Evolutionary conservation across 2,329 filamentous ascomycete species (phyloP).

Genomic region (Furcasterigmium sp.): DNA sequence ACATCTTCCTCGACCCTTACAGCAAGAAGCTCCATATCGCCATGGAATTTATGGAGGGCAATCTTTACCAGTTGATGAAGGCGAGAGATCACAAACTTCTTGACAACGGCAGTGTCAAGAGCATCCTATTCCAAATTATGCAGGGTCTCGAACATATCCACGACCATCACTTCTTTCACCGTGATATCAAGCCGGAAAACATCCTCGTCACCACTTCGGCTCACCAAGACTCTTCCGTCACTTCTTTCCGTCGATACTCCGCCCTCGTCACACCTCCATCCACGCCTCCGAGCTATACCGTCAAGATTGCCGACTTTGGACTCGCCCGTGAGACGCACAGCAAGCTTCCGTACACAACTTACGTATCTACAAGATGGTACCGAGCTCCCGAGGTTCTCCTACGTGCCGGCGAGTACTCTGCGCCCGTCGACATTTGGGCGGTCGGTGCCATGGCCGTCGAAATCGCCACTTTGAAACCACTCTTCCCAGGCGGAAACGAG

Average conservation of each 20-base stretch:
- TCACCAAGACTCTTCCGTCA: conserved; percentile 70
- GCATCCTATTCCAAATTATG: conserved; percentile 95
- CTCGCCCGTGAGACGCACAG: conserved; percentile 96
- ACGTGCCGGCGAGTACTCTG: conserved; percentile 92
- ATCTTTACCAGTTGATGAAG: conserved; percentile 98
- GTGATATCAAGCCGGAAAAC: conserved; percentile 98
- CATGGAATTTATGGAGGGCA: conserved; percentile 99
- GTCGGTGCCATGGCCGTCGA: conserved; percentile 98
- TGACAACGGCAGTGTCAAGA: conserved; percentile 90
- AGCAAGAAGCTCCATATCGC: conserved; percentile 95
- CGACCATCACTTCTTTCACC: conserved; percentile 94
- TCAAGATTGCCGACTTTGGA: conserved; percentile 98
- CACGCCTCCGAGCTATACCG: conserved; percentile 87
- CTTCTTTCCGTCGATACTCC: conserved; percentile 85
- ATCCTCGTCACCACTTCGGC: conserved; percentile 92
- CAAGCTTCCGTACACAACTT: conserved; percentile 93
- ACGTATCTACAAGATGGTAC: conserved; percentile 98
- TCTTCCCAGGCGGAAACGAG: conserved; percentile 97
- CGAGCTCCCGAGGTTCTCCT: conserved; percentile 91
- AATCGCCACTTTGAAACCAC: conserved; percentile 89
- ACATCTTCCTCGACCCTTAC: conserved; percentile 96
- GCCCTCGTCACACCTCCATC: conserved; percentile 90
- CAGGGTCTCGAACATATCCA: conserved; percentile 96
- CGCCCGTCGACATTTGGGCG: conserved; percentile 97
- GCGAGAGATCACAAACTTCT: conserved; percentile 91